Base-by-base conservation (phyloP, 179 eudicot genomes). In the Camellia oleifera region DNA sequence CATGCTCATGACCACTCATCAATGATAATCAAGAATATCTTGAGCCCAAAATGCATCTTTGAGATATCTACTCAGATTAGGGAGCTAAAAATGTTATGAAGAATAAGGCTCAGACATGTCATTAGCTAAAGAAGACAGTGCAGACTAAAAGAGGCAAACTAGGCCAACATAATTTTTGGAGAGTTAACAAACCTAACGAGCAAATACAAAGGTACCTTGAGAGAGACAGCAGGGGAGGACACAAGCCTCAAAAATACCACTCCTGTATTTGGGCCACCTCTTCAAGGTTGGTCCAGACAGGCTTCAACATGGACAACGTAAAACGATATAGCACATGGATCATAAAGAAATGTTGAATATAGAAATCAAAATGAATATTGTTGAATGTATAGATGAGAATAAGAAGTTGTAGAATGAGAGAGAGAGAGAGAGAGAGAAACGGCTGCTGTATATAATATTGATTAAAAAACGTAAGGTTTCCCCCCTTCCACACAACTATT, bases 221-320 rank as follows among this genome's bases (percentile, higher is more conserved):
- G 13, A 32, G 44, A 65, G 46, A 32, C 44, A 66, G 70, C 70
- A 12, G 13, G 70, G 46, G 40, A 7, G 10, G 18, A 14, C 57
- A 1, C 1, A 8, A 40, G 48, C 32, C 26, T 50, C 53, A n/a
- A 53, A 53, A 20, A 48, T n/a, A 71, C 20, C 62, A 20, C 11
- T 54, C 76, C 76, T 13, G 62, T 53, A 48, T 70, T 70, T 17
- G 15, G 57, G 74, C 13, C 23, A 69, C 13, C 23, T 71, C 58
- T 9, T 8, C 58, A 71, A 72, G 62, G 9, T 53, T 11, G 53
- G 76, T 32, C 76, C 62, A 11, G 20, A n/a, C 50, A 73, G n/a
- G 74, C 52, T 11, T 54, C 11, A 57, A 50, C 54, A 17, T 14
- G 48, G 48, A 73, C 18, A 23, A 73, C 48, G 46, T 54, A 57